phyloP scores from a whole-genome alignment of 345 rosid genomes.

The Aegle marmelos region DNA sequence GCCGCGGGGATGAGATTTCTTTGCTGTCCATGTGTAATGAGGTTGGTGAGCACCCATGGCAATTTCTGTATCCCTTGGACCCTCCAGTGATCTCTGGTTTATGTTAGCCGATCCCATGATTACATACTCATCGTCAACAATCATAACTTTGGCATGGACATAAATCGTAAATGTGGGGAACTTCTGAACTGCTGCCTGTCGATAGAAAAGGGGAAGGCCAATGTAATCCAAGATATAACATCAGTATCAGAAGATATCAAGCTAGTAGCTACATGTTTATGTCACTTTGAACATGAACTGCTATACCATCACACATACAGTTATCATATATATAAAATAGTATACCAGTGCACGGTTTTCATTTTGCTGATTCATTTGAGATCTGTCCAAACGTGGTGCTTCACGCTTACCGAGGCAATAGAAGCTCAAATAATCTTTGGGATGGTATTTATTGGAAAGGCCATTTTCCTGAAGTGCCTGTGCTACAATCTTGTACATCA shows the following conservation, averaged over 20 bases:
- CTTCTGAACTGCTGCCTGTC: conserved; percentile 46
- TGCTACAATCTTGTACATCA: conserved; percentile 64
- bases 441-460: conserved; percentile 38
- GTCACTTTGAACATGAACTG: background rate
- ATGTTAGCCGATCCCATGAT: conserved; percentile 70
- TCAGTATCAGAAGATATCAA: background rate
- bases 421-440: conserved; percentile 61
- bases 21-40: conserved; percentile 51
- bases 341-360: conserved; percentile 47
- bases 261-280: background rate
- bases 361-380: conserved; percentile 21
- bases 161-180: conserved; percentile 62
- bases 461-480: conserved; percentile 44
- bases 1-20: conserved; percentile 45
- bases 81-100: conserved; percentile 77
- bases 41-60: conserved; percentile 78
- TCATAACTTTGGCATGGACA: conserved; percentile 75
- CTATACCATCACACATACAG: background rate
- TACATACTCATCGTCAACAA: conserved; percentile 70
- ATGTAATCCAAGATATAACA: background rate
- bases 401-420: conserved; percentile 77
- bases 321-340: background rate
- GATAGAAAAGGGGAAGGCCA: background rate
- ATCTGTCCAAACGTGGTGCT: conserved; percentile 13
- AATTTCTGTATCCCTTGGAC: conserved; percentile 75